phyloP scores from a whole-genome alignment of 1,139 yeast species.

The Saccharomyces hybrid region DNA sequence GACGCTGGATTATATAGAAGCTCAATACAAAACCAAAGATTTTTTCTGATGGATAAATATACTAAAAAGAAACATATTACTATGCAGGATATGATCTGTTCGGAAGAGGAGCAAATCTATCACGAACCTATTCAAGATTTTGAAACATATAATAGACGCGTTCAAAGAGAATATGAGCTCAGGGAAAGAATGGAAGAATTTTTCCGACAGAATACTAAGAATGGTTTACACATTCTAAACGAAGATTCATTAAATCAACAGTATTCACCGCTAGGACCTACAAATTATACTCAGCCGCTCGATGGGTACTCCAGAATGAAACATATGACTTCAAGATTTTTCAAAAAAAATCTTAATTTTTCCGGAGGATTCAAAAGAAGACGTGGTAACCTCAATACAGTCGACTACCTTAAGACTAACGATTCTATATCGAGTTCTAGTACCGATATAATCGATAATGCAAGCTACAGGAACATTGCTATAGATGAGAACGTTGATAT shows the following conservation, averaged over 20 bases:
- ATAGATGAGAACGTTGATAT: constrained; percentile 15
- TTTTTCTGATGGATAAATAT: constrained; percentile 18
- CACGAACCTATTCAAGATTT: constrained; percentile 13
- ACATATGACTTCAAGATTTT: neutral
- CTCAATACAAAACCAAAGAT: constrained; percentile 16
- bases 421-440: neutral
- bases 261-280: constrained; percentile 9
- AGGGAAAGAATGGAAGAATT: constrained; percentile 22
- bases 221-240: constrained; percentile 17
- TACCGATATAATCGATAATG: constrained; percentile 18
- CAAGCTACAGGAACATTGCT: constrained; percentile 19
- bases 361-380: neutral
- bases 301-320: neutral
- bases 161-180: constrained; percentile 19
- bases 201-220: constrained; percentile 11
- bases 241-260: constrained; percentile 11
- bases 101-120: neutral
- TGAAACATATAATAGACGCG: constrained; percentile 16
- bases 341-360: neutral
- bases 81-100: constrained; percentile 5
- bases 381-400: neutral
- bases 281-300: neutral
- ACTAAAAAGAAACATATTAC: constrained; percentile 6
- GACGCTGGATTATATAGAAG: constrained; percentile 17
- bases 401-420: neutral